Conservation (phyloP, 2,329 filamentous ascomycete genomes). For the Periconia macrospinosa region DNA sequence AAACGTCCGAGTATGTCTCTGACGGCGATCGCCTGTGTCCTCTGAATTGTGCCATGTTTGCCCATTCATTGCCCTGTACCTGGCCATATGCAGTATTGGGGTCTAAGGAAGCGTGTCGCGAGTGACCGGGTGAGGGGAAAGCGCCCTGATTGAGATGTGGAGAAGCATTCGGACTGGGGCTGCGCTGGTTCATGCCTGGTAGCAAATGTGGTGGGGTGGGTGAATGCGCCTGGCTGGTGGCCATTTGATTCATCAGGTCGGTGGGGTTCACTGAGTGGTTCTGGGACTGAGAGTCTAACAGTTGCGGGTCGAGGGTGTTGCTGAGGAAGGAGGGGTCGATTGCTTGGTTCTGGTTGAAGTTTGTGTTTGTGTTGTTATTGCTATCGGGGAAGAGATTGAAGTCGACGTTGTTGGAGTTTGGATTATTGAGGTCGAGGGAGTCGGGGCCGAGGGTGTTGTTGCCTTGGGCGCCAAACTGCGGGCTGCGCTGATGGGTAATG, state of each 20-base stretch:
- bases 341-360: slow-evolving; percentile 56
- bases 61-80: slow-evolving; percentile 60
- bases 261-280: slow-evolving; percentile 50
- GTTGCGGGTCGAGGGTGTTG: slow-evolving; percentile 47
- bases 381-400: slow-evolving; percentile 22
- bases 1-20: slow-evolving; percentile 86
- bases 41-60: slow-evolving; percentile 66
- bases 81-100: slow-evolving; percentile 63
- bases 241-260: slow-evolving; percentile 55
- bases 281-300: slow-evolving; percentile 46
- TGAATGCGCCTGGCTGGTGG: slow-evolving; percentile 53
- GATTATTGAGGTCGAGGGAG: slow-evolving; percentile 33
- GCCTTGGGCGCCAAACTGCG: slow-evolving; percentile 43
- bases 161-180: slow-evolving; percentile 56
- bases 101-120: slow-evolving; percentile 63
- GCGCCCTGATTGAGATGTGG: slow-evolving; percentile 56
- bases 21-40: slow-evolving; percentile 83
- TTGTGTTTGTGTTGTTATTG: slow-evolving; percentile 6
- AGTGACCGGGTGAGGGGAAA: slow-evolving; percentile 59
- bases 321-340: slow-evolving; percentile 63
- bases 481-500: slow-evolving; percentile 60
- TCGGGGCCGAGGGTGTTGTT: slow-evolving; percentile 40
- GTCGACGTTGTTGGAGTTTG: slow-evolving; percentile 20
- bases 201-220: slow-evolving; percentile 61
- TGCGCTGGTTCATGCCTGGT: slow-evolving; percentile 56